phyloP scores from a whole-genome alignment of 2,329 filamentous ascomycete genomes.

The Gaeumannomyces sp. region DNA sequence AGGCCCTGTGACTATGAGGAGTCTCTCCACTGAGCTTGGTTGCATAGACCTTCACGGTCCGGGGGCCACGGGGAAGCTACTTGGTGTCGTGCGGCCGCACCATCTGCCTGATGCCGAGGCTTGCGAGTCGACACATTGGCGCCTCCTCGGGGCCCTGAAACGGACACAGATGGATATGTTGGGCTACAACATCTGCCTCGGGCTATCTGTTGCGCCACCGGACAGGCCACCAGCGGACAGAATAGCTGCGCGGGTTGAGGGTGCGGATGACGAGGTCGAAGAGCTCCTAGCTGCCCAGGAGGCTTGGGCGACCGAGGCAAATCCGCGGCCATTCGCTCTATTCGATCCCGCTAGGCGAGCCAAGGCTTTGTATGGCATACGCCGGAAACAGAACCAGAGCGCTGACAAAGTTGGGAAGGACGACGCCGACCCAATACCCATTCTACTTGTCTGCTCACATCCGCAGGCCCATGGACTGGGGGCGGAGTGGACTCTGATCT shows the following conservation, averaged over 20 bases:
- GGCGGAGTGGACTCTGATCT: slow-evolving; percentile 4
- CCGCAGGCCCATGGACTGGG: not conserved
- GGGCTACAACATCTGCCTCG: not conserved
- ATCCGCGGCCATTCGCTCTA: slow-evolving; percentile 2
- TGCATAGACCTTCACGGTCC: slow-evolving; percentile 7
- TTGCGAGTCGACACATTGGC: slow-evolving; percentile 5
- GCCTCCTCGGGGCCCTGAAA: not conserved
- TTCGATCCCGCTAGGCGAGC: slow-evolving; percentile 1
- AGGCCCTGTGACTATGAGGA: slow-evolving; percentile 50
- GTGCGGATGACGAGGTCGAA: not conserved
- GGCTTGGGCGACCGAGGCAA: slow-evolving; percentile 2
- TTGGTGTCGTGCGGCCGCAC: not conserved
- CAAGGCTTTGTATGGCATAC: slow-evolving; percentile 4
- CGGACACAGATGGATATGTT: not conserved
- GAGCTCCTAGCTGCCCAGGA: slow-evolving; percentile 6
- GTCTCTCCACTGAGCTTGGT: slow-evolving; percentile 2
- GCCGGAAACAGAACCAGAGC: not conserved
- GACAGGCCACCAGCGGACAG: slow-evolving; percentile 2
- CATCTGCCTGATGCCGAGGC: not conserved
- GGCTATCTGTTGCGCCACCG: not conserved
- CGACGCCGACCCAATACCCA: slow-evolving; percentile 1
- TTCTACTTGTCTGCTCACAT: slow-evolving; percentile 2
- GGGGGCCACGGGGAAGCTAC: not conserved
- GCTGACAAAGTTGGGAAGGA: not conserved
- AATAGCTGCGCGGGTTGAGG: not conserved